Evolutionary conservation across 345 rosid genomes (phyloP).

Genomic region (Pistacia atlantica): DNA sequence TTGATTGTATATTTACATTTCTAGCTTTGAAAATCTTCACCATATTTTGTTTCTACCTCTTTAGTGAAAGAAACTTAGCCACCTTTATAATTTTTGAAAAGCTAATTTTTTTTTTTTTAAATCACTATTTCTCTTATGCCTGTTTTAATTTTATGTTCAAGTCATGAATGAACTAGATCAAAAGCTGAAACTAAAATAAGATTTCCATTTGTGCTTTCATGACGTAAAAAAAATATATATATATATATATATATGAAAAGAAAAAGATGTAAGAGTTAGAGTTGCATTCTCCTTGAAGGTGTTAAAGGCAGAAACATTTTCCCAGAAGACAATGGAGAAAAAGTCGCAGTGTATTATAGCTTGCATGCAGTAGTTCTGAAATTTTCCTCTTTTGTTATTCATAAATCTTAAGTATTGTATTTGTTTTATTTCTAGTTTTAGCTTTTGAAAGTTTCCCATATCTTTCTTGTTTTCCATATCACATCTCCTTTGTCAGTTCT

Average conservation of each 20-base stretch:
- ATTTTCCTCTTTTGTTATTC: neutral
- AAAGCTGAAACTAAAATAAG: neutral
- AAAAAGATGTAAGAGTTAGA: neutral
- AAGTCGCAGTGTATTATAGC: neutral
- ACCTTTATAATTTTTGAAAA: neutral
- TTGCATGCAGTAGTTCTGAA: neutral
- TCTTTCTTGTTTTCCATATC: neutral
- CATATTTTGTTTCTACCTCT: neutral
- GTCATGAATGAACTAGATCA: neutral
- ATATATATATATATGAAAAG: no score
- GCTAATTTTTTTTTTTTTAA: no score
- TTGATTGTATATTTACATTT: slow-evolving; percentile 1
- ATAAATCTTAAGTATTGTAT: neutral
- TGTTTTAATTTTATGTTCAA: neutral
- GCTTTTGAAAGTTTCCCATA: slow-evolving; percentile 9
- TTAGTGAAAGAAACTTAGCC: neutral
- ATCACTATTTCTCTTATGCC: no score
- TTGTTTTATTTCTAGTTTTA: slow-evolving; percentile 1
- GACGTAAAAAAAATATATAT: no score
- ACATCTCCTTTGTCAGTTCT: neutral
- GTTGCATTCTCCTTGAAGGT: neutral
- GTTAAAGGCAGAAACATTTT: neutral
- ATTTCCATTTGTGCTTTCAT: neutral
- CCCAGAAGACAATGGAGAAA: neutral
- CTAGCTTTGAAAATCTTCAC: neutral